Evolutionary conservation across 1,284 basidiomycete species (phyloP).

Genomic region (Sphaerobolus stellatus): DNA sequence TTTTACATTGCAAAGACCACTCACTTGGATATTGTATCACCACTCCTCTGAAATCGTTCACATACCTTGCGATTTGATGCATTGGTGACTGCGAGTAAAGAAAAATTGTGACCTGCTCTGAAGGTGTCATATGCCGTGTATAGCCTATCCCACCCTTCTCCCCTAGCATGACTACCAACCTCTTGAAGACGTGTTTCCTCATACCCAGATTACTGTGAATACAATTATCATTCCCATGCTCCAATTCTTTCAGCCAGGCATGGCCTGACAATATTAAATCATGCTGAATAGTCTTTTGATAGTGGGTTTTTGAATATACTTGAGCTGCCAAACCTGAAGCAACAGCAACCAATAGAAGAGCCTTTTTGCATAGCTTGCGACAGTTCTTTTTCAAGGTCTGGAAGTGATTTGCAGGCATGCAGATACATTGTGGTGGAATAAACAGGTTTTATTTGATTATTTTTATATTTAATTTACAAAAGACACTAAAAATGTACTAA

Average conservation of each 20-base stretch:
- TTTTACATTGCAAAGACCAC: background rate
- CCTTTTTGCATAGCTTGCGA: no score
- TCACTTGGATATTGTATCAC: constrained; percentile 16
- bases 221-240: constrained; percentile 16
- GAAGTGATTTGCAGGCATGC: no score
- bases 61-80: constrained; percentile 8
- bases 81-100: constrained; percentile 18
- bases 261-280: background rate
- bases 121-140: constrained; percentile 8
- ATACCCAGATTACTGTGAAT: constrained; percentile 21
- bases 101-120: constrained; percentile 22
- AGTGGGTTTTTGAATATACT: no score
- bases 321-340: no score
- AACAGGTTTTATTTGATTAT: no score
- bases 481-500: no score
- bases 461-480: no score
- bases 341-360: no score
- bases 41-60: background rate
- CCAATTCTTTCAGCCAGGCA: background rate
- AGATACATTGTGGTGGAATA: no score
- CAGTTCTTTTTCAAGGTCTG: no score
- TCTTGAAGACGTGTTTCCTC: constrained; percentile 6
- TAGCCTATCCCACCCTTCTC: constrained; percentile 5
- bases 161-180: background rate
- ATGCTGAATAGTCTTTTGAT: background rate